Percentiles rank a stretch among this genome's conserved stretches.
These are phyloP conservation scores for Geosmithia putterillii DNA, from an alignment of 2,329 filamentous ascomycete species.

Conservation along the genomic window DNA sequence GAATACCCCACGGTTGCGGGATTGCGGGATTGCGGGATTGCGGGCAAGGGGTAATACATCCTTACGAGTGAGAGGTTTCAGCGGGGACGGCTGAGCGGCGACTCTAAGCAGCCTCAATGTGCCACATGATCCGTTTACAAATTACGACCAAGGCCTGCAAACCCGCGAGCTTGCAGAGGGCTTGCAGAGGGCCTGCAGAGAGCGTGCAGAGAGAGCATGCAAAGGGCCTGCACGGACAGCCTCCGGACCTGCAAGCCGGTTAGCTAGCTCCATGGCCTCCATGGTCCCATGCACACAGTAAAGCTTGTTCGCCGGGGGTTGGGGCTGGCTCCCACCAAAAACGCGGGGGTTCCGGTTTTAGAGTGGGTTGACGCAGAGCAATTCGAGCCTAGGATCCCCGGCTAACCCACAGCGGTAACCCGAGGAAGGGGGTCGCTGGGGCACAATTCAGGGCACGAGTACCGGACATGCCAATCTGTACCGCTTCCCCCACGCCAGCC, in stretches of 20 bases:
- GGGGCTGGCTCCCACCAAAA: neutral
- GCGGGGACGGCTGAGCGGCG: neutral
- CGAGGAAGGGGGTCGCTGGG: neutral
- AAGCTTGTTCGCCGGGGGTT: neutral
- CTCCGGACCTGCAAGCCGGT: neutral
- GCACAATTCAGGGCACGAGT: neutral
- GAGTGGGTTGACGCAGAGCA: neutral
- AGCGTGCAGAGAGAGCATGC: too few relatives aligned
- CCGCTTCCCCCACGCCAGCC: neutral
- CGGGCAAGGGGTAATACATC: neutral
- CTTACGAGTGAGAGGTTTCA: neutral
- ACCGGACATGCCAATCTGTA: neutral
- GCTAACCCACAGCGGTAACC: neutral
- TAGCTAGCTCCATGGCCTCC: neutral
- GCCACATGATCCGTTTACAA: neutral
- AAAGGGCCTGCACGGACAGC: too few relatives aligned
- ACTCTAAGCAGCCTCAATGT: neutral
- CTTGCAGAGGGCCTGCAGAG: too few relatives aligned
- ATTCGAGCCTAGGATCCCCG: neutral
- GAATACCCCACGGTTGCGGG: neutral
- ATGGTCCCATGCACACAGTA: neutral
- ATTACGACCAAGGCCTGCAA: neutral
- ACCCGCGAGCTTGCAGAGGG: too few relatives aligned
- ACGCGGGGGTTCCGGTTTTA: constrained; percentile 1
- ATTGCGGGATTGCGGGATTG: neutral